Percentiles rank a stretch among this genome's conserved stretches.
Evolutionary conservation across 768 basidiomycete species (phyloP).

Genomic region (Tulasnella sp.): DNA sequence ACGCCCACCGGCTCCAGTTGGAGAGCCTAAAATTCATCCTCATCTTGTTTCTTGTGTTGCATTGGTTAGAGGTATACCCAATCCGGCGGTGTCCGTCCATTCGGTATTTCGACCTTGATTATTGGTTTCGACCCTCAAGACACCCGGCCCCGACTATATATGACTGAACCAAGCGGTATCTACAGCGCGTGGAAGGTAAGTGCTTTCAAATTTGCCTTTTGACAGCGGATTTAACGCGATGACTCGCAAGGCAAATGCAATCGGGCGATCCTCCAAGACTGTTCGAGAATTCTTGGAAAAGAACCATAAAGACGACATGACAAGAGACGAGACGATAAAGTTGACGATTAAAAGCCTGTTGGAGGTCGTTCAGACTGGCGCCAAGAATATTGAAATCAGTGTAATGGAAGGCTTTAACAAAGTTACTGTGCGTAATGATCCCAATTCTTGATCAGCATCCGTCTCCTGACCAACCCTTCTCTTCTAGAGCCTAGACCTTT

Average conservation of each 20-base stretch:
- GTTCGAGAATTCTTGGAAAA: constrained; percentile 98
- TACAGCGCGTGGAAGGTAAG: constrained; percentile 97
- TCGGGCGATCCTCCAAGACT: constrained; percentile 96
- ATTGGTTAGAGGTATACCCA: constrained; percentile 82
- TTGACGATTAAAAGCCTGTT: constrained; percentile 91
- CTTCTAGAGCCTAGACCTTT: constrained; percentile 71
- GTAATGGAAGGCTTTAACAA: constrained; percentile 96
- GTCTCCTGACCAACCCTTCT: not conserved
- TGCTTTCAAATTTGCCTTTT: not conserved
- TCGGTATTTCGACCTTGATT: constrained; percentile 95
- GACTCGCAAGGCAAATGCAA: constrained; percentile 78
- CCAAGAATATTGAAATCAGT: constrained; percentile 98
- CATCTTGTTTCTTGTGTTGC: not conserved
- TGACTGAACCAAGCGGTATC: constrained; percentile 97
- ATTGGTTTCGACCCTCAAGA: constrained; percentile 97
- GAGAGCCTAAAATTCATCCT: not conserved
- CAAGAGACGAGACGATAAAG: constrained; percentile 87
- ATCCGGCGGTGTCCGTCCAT: constrained; percentile 96
- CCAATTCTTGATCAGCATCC: not conserved
- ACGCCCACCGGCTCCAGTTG: constrained; percentile 31
- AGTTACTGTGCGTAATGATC: constrained; percentile 63
- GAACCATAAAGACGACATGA: constrained; percentile 89
- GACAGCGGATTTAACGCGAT: not conserved
- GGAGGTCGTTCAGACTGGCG: constrained; percentile 99
- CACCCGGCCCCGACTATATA: constrained; percentile 79